phyloP scores from a whole-genome alignment of 108 stramenopile species.

The Stephanodiscus minutulus region DNA sequence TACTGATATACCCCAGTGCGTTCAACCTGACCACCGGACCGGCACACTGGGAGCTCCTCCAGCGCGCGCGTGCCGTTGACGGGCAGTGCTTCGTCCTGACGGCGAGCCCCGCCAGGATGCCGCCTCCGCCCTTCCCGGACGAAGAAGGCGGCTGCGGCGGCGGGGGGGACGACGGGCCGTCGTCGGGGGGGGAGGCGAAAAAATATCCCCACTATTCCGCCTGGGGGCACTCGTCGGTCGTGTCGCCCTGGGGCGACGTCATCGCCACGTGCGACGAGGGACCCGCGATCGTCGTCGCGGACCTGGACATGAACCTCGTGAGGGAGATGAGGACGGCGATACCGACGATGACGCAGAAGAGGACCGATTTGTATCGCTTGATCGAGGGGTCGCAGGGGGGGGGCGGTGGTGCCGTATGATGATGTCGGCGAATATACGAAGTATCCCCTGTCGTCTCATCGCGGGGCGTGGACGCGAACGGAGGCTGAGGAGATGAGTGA shows the following conservation, averaged over 20 bases:
- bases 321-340: slow-evolving; percentile 82
- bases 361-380: slow-evolving; percentile 78
- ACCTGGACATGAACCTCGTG: slow-evolving; percentile 85
- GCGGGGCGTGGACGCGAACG: no score
- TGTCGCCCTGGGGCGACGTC: slow-evolving; percentile 97
- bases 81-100: slow-evolving; percentile 96
- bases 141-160: slow-evolving; percentile 28
- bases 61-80: slow-evolving; percentile 96
- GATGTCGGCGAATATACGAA: no score
- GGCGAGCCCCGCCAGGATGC: slow-evolving; percentile 92
- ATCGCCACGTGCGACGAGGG: slow-evolving; percentile 91
- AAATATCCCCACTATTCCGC: slow-evolving; percentile 94
- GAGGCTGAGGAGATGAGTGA: no score
- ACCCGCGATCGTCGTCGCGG: slow-evolving; percentile 84
- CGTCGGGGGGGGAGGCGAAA: background rate
- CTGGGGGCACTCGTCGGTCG: slow-evolving; percentile 97
- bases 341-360: slow-evolving; percentile 73
- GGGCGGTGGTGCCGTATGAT: background rate
- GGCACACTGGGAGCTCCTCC: slow-evolving; percentile 98
- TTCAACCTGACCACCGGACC: slow-evolving; percentile 99
- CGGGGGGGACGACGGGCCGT: background rate
- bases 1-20: slow-evolving; percentile 95
- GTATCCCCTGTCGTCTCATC: no score
- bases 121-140: slow-evolving; percentile 36
- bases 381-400: slow-evolving; percentile 28